Base-by-base conservation (phyloP, 306 rosid species). In the Cicer yamashitae region DNA sequence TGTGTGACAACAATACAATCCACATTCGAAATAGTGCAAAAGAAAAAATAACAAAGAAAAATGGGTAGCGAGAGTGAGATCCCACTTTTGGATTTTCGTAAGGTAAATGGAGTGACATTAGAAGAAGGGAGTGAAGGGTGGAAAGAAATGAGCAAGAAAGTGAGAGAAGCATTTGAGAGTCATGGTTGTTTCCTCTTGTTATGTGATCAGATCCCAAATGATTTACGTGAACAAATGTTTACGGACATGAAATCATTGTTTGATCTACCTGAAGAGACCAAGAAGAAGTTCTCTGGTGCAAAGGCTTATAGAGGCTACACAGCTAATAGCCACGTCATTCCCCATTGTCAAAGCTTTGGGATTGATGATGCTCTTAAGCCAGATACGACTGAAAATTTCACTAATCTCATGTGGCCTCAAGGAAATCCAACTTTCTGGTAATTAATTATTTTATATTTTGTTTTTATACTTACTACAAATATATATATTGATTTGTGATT, bases 361-460 rank as follows among this genome's bases (percentile, higher is more conserved):
- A 17, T 89, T 54, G 83, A 89, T 43, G 70, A 77, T n/a, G 74
- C 62, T 10, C 56, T 45, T 15, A 14, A 46, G 0, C 83, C 25
- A 0, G 54, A 44, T 14, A 9, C 10, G 0, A 72, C 87, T 56
- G 25, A 56, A 1, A 60, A 79, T 76, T 87, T 89, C 77, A 71
- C 89, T 50, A 8, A 71, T 75, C 83, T 85, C 71, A 83, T 89
- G 88, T 89, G 91, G 93, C 88, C 88, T 18, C 79, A 82, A 47
- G 93, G 87, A 48, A 87, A 85, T 80, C 62, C 78, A 15, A 0
- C 53, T 39, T 85, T 89, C 63, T 47, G 89, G 93, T 89, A 46
- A 14, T 15, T 14, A 39, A 4, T 40, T 59, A 4, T 4, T 25
- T 25, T 3, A 25, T 25, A 25, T 25, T 25, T 25, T 20, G 22